Evolutionary conservation across 148 eudicot species (phyloP).

Genomic region (Nepenthes mirabilis): DNA sequence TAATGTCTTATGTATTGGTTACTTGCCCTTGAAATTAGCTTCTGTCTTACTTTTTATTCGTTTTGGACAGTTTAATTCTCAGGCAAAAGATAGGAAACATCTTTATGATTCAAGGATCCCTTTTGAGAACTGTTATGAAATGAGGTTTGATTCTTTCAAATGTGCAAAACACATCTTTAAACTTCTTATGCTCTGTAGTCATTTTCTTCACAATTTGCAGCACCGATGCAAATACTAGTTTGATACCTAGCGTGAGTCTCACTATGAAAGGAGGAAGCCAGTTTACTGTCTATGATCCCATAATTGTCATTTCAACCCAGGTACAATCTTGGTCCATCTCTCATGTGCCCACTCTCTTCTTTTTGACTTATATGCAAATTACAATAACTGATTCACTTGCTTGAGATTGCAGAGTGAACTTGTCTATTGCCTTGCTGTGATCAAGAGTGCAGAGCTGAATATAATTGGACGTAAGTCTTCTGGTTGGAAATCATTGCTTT

Average conservation of each 20-base stretch:
- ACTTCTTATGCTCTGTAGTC: conserved; percentile 10
- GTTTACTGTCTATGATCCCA: conserved; percentile 55
- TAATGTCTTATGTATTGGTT: neutral
- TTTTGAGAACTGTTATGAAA: conserved; percentile 36
- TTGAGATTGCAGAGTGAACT: conserved; percentile 55
- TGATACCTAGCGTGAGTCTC: conserved; percentile 57
- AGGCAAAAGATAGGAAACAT: conserved; percentile 24
- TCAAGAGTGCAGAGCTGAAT: conserved; percentile 59
- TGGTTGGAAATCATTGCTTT: neutral
- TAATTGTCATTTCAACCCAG: conserved; percentile 62
- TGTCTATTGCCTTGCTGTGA: conserved; percentile 79
- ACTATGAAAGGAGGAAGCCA: conserved; percentile 57
- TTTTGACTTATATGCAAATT: conserved; percentile 4
- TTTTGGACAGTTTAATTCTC: conserved; percentile 35
- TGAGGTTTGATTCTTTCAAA: conserved; percentile 18
- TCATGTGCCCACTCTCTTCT: neutral
- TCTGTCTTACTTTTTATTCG: neutral
- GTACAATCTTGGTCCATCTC: conserved; percentile 17
- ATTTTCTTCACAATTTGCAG: conserved; percentile 22
- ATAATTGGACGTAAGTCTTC: conserved; percentile 78
- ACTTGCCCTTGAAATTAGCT: neutral
- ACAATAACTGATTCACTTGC: conserved; percentile 1
- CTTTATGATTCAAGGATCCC: conserved; percentile 34
- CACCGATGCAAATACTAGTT: conserved; percentile 53
- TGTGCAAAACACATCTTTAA: neutral